Conservation (phyloP, 73 alveolate genomes). For the Paramecium sexaurelia region DNA sequence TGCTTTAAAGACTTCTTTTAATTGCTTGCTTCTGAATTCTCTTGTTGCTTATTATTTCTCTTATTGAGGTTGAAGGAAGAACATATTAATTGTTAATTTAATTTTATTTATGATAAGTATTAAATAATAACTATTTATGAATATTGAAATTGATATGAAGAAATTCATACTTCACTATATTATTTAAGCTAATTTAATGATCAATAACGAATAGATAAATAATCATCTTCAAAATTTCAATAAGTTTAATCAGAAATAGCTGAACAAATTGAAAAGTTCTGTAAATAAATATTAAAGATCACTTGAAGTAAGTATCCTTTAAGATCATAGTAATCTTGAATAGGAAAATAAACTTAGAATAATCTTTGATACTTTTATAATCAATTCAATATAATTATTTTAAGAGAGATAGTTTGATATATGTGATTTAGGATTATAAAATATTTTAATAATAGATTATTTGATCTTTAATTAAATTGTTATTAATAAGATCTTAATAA, state of each 20-base stretch:
- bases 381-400: no score
- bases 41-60: not conserved
- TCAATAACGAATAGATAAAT: not conserved
- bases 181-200: not conserved
- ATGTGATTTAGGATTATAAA: no score
- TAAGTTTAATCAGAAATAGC: not conserved
- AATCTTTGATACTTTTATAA: no score
- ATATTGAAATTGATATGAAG: not conserved
- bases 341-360: not conserved
- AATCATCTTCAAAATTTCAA: not conserved
- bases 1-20: not conserved
- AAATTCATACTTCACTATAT: not conserved
- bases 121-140: not conserved
- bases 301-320: not conserved
- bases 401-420: no score
- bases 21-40: constrained; percentile 14
- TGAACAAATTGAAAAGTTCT: not conserved
- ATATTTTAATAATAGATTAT: no score
- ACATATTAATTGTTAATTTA: not conserved
- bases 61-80: constrained; percentile 17
- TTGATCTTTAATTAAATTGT: not conserved
- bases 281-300: constrained; percentile 1
- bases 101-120: constrained; percentile 11
- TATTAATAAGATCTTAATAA: not conserved
- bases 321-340: not conserved